Base-by-base conservation (phyloP, 306 rosid genomes). In the Cucurbita maxima region DNA sequence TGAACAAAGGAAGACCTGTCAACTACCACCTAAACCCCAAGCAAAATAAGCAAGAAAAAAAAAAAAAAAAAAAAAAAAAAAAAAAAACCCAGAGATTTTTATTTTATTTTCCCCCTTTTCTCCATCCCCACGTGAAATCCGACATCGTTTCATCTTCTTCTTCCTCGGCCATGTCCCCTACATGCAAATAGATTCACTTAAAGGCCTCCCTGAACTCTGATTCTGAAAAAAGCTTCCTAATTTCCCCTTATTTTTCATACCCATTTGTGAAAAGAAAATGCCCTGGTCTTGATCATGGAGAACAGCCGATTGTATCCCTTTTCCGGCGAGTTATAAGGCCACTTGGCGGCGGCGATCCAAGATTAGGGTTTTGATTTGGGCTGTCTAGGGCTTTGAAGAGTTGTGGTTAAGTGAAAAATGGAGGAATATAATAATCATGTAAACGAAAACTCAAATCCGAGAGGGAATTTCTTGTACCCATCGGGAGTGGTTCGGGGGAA, bases 381-480 rank as follows among this genome's bases (percentile, higher is more conserved):
- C 1, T 12, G 3, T 2, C 3, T 30, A 53, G 83, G 75, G 73
- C 69, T 62, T 63, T 62, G 68, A 10, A 22, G 8, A 0, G 19
- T 30, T 48, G 40, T 56, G 48, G 25, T 63, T 10, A 13, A 55
- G 6, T 25, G 64, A 62, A 45, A 64, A 63, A 87, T 86, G 97
- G 97, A 93, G 78, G 90, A 79, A 63, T 87, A 88, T 67, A 83
- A 80, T 79, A 83, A 81, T 76, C 88, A 87, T 41, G 77, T 87
- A 75, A 82, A 82, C n/a, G 91, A 84, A 72, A 91, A 57, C 77
- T 47, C 83, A 50, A 77, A 73, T 82, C 74, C 83, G 1, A 80
- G 92, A 84, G 90, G 88, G 55, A 94, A 86, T 84, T 94, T 90
- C 87, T 77, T 90, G 86, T 87, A 88, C 78, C 79, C 88, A 0